Conservation (phyloP, 1,139 yeast species). For the Yamadazyma atlantica region DNA sequence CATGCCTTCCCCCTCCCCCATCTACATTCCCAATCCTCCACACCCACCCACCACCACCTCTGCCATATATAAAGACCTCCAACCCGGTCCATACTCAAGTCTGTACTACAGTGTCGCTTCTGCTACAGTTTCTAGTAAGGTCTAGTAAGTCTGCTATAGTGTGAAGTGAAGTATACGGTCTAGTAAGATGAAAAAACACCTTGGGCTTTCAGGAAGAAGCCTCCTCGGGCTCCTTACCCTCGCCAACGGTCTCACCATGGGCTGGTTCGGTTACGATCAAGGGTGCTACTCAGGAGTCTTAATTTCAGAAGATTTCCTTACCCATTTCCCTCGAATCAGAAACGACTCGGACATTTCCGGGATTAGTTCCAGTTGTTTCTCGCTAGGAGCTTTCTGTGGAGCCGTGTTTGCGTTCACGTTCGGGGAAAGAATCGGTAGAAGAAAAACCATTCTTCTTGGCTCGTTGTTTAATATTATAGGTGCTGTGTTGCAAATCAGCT, state of each 20-base stretch:
- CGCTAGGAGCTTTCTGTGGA: slow-evolving; percentile 33
- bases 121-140: no score
- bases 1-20: not conserved
- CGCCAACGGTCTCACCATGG: slow-evolving; percentile 15
- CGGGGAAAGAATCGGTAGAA: slow-evolving; percentile 28
- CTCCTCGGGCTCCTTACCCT: slow-evolving; percentile 13
- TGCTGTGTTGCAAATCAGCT: slow-evolving; percentile 26
- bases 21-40: not conserved
- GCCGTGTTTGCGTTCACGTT: slow-evolving; percentile 27
- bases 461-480: slow-evolving; percentile 24
- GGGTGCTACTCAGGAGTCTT: slow-evolving; percentile 69
- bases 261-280: slow-evolving; percentile 67
- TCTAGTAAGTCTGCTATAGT: no score
- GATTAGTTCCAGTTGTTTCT: slow-evolving; percentile 37
- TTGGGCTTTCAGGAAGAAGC: slow-evolving; percentile 14
- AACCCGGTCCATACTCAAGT: no score
- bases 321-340: slow-evolving; percentile 26
- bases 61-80: no score
- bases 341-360: slow-evolving; percentile 38
- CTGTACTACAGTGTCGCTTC: no score
- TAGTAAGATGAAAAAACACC: slow-evolving; percentile 14
- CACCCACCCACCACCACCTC: slow-evolving; percentile 2
- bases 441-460: slow-evolving; percentile 24
- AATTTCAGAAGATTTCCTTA: slow-evolving; percentile 31
- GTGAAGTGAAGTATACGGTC: no score